A percentile compares a stretch with the other conserved stretches of the same genome.
Conservation (phyloP, 331 rosid genomes). For the Arachis monticola region DNA sequence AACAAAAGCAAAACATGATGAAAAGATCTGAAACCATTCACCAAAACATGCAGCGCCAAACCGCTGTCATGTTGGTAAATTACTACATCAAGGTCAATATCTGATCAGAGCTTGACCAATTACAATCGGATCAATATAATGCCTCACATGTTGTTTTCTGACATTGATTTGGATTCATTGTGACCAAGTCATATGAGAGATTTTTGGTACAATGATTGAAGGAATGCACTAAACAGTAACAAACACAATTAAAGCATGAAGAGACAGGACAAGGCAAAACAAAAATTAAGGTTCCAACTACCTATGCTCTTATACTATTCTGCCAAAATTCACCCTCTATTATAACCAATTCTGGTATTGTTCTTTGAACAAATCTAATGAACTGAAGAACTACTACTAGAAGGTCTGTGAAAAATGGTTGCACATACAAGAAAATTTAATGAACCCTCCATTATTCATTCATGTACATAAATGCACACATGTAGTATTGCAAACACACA, state of each 20-base stretch:
- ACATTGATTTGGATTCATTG: constrained; percentile 27
- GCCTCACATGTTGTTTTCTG: constrained; percentile 26
- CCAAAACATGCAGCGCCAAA: constrained; percentile 45
- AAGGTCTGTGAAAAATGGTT: too few species aligned
- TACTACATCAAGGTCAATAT: constrained; percentile 43
- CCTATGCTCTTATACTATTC: too few species aligned
- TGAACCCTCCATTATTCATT: not conserved
- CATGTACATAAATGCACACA: not conserved
- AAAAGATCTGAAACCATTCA: constrained; percentile 46
- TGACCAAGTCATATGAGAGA: constrained; percentile 27
- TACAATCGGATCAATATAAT: not conserved
- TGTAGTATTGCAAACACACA: constrained; percentile 5
- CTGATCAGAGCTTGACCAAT: not conserved
- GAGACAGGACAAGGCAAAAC: not conserved
- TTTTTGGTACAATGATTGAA: constrained; percentile 21
- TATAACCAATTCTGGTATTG: too few species aligned
- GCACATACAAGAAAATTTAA: too few species aligned
- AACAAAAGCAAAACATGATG: constrained; percentile 35
- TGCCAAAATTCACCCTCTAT: too few species aligned
- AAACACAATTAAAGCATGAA: not conserved
- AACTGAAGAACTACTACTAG: too few species aligned
- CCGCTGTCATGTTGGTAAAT: constrained; percentile 46
- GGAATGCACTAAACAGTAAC: not conserved
- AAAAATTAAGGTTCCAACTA: too few species aligned
- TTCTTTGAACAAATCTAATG: too few species aligned